These are phyloP conservation scores for Picochlorum sp. DNA, from an alignment of 139 green algal species.

Conservation along the genomic window DNA sequence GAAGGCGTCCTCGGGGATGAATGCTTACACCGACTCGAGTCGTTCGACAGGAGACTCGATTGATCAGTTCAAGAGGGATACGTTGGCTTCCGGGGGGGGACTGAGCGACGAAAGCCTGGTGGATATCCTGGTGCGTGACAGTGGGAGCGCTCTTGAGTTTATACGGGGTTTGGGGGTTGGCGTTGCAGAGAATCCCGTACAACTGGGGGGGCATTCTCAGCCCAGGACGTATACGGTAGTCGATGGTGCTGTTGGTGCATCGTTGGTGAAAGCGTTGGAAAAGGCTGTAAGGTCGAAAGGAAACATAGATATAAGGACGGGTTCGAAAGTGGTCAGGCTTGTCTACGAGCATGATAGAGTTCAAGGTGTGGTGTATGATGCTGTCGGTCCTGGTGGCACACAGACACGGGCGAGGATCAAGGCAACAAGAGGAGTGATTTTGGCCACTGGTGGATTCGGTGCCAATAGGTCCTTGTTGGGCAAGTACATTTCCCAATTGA, in stretches of 20 bases:
- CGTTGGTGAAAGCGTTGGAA: conserved; percentile 34
- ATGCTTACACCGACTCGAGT: conserved; percentile 30
- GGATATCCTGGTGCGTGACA: conserved; percentile 28
- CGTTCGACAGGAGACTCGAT: conserved; percentile 14
- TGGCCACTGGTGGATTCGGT: conserved; percentile 58
- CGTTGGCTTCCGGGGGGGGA: conserved; percentile 34
- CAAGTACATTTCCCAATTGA: conserved; percentile 15
- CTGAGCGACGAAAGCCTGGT: conserved; percentile 40
- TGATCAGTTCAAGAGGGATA: conserved; percentile 37
- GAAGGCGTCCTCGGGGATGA: conserved; percentile 64
- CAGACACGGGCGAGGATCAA: conserved; percentile 6
- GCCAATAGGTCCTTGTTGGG: conserved; percentile 41
- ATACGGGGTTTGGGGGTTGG: conserved; percentile 27
- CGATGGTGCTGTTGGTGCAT: conserved; percentile 40
- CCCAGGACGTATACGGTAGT: conserved; percentile 9
- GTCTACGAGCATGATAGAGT: no score
- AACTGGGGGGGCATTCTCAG: conserved; percentile 43
- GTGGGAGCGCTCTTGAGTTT: conserved; percentile 25
- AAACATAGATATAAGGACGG: not conserved
- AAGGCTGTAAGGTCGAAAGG: not conserved
- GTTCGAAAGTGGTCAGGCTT: no score
- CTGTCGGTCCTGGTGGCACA: not conserved
- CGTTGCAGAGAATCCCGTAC: conserved; percentile 25
- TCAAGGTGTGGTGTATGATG: not conserved
- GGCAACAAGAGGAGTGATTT: conserved; percentile 30